A percentile compares a stretch with the other conserved stretches of the same genome.
These are phyloP conservation scores for Chaetomidium leptoderma DNA, from an alignment of 495 filamentous ascomycete species.

Conservation along the genomic window DNA sequence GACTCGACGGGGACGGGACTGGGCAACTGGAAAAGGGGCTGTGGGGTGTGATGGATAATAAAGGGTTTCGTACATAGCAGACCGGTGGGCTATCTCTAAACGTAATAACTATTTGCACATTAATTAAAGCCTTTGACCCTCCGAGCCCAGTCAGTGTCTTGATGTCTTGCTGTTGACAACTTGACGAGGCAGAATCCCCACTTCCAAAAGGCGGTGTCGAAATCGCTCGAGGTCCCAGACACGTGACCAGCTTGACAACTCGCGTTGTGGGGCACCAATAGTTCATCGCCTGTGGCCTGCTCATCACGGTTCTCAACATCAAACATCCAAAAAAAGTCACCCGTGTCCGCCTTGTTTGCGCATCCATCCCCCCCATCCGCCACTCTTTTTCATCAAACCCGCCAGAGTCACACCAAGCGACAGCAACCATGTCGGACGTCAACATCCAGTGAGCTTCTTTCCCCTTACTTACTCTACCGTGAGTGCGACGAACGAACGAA, in stretches of 20 bases:
- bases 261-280: conserved; percentile 3
- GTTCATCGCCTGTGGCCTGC: neutral
- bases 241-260: conserved; percentile 5
- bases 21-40: too few relatives aligned
- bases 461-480: too few relatives aligned
- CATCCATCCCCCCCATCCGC: neutral
- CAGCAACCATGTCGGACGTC: conserved; percentile 25
- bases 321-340: conserved; percentile 7
- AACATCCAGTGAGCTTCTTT: conserved; percentile 31
- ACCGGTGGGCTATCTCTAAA: too few relatives aligned
- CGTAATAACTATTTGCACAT: neutral
- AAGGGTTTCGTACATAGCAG: neutral
- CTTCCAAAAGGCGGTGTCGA: neutral
- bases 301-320: conserved; percentile 16
- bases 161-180: neutral
- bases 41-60: too few relatives aligned
- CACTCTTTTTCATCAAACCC: neutral
- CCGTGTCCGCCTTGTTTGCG: neutral
- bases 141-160: too few relatives aligned
- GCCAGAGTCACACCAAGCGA: neutral
- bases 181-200: neutral
- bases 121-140: neutral
- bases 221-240: neutral
- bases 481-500: neutral
- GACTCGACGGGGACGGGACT: too few relatives aligned